Evolutionary conservation across 2,329 filamentous ascomycete species (phyloP), one percentile per base, ranked within the genome.

Genomic region (Truncatella angustata): DNA sequence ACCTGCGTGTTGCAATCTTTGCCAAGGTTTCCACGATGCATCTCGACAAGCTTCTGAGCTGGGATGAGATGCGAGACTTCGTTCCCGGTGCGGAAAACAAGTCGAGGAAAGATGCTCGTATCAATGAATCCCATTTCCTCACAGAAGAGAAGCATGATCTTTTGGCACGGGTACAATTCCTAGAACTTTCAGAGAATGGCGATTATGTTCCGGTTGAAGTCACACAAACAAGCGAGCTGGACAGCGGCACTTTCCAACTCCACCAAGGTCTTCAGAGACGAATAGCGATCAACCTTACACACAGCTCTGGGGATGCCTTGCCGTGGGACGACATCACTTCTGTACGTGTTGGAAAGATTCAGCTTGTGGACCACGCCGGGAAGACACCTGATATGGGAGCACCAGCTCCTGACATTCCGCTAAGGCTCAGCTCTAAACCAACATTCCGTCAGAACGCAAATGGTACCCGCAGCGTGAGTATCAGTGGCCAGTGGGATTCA

Each of bases 401-500:
- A 6, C 79, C 84, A 9, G 85, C 87, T 14, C 82, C 86, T 1
- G 88, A 95, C 56, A 84, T 99, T 4, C 71, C 84, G 0, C 73
- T 99, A 34, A 90, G 90, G 63, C 78, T 96, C 42, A 80, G 91
- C 3, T 83, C 88, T 28, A 85, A 87, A 44, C 93, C 94, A 0
- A 79, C 85, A 51, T 87, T 96, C 58, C 88, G 87, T 56, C 85
- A 89, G 53, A 95, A 97, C 64, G 84, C 90, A 21, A 95, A 97
- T 66, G 94, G 94, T 34, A 97, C 92, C 1, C 87, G 86, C 32
- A 91, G 88, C 66, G 86, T 97, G 34, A 92, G 87, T 1, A 78
- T 97, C 39, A 81, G 88, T n/a, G 91, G 89, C 0, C 92, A 97
- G 64, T 99, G 94, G 94, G 94, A 99, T 66, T 97, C 93, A 0